Base-by-base conservation (phyloP, 2,329 filamentous ascomycete genomes). In the Chaetomiaceae sp. region DNA sequence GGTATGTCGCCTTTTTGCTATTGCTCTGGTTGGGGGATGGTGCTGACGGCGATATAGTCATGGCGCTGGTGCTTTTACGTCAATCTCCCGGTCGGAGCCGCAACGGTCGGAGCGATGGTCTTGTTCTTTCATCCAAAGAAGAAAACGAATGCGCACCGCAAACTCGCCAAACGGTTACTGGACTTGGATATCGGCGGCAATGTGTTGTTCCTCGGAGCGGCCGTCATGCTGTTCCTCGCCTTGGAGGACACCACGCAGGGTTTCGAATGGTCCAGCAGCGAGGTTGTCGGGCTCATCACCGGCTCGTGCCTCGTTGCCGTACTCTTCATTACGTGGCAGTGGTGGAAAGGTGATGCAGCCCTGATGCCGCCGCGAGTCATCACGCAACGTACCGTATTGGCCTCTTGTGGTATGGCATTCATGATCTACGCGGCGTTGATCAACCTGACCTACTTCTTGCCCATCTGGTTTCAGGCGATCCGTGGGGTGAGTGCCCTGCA, bases 221-320 rank as follows among this genome's bases (percentile, higher is more conserved):
- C 75, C 14, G 65, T 77, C 44, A 72, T 74, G 61, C 60, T 77
- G 6, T 67, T 79, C 53, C 65, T 80, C 2, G 76, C 75, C 0
- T 64, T 80, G 16, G 71, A 78, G 48, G 74, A 69, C 67, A 73
- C 74, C 16, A 71, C 73, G 3, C 70, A 69, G 13, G 71, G 65
- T 29, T 71, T 75, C 34, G 36, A 68, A 1, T 79, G 75, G 75
- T 63, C 61, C 18, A 72, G 67, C 57, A 66, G 64, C 14, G 68
- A 67, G 11, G 69, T 79, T 47, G 73, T 78, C 43, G 71, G 70
- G 0, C 61, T 71, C 0, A 58, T 72, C 23, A 51, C 52, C 11
- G 67, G 63, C 9, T 61, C 57, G 14, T 63, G 58, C 11, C 52
- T 62, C 8, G 60, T 61, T 1, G 30, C 57, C 4, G 37, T 65